Evolutionary conservation across 345 rosid genomes (phyloP).

Genomic region (Euphorbia pulcherrima): DNA sequence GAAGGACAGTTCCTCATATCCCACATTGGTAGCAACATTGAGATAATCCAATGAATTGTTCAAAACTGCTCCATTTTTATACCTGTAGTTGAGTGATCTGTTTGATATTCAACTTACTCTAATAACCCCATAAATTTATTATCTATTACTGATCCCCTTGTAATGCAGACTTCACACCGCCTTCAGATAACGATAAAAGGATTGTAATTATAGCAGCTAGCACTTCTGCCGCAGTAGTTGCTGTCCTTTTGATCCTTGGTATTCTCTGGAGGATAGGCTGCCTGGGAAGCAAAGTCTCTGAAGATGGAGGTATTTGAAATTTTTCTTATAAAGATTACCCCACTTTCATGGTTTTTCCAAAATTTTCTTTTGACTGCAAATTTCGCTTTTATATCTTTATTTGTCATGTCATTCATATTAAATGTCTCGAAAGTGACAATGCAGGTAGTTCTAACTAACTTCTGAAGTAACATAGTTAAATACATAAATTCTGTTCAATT

Average conservation of each 20-base stretch:
- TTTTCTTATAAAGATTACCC: neutral
- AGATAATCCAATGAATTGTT: neutral
- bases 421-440: neutral
- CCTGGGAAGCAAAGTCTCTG: slow-evolving; percentile 44
- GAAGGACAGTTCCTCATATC: neutral
- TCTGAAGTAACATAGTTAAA: neutral
- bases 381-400: neutral
- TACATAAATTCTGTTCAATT: neutral
- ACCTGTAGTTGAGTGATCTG: neutral
- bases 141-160: slow-evolving; percentile 10
- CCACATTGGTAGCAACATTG: neutral
- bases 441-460: neutral
- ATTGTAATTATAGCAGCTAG: slow-evolving; percentile 20
- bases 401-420: neutral
- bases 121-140: slow-evolving; percentile 6
- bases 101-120: neutral
- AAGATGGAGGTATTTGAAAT: slow-evolving; percentile 50
- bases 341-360: neutral
- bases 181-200: slow-evolving; percentile 7
- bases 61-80: neutral
- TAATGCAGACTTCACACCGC: slow-evolving; percentile 22
- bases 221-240: slow-evolving; percentile 7
- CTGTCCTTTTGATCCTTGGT: slow-evolving; percentile 13
- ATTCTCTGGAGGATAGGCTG: slow-evolving; percentile 26
- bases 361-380: neutral